Evolutionary conservation across 768 basidiomycete genomes (phyloP), one percentile per base, ranked within the genome.

Genomic region (Boletus bicolor): DNA sequence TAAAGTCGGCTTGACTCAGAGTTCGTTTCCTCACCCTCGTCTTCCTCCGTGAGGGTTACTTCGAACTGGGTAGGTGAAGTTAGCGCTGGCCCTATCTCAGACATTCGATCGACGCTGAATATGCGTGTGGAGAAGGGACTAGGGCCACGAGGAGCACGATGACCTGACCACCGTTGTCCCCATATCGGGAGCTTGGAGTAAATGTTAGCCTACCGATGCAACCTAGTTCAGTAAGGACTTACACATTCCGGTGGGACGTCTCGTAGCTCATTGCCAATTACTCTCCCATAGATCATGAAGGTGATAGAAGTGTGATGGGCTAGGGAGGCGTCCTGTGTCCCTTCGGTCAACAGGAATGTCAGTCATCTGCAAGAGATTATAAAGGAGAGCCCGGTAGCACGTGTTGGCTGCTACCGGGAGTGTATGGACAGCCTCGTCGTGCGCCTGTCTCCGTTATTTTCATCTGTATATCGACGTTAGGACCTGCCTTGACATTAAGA

Each of bases 231-330:
- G 46, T 38, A 44, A 51, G 7, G 45, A 60, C 71, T 66, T 45
- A 68, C 70, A 52, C 54, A 62, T 49, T 62, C 68, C 11, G 58
- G 69, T 0, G 71, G 71, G 46, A 71, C 50, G 43, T 62, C 64
- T 44, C 71, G 61, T 30, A 71, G 66, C 44, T 72, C 70, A 44
- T 57, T 56, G 36, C 70, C 71, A 43, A 71, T 64, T 51, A 68
- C 60, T 58, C 71, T 68, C 39, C 63, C 65, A 61, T 62, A 60
- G 53, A 57, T 59, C 64, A 67, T 69, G 56, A 45, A 51, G 48
- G 49, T 30, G 49, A 55, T 36, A 52, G 54, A 55, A 59, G 43
- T 55, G 59, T 67, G 62, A 62, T 55, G 30, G 38, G 54, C 51
- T 39, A 50, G 50, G 53, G 48, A 50, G 48, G 47, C 30, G 46